phyloP scores from a whole-genome alignment of 371 early-diverging fungal species.

The Funneliformis caledonium region DNA sequence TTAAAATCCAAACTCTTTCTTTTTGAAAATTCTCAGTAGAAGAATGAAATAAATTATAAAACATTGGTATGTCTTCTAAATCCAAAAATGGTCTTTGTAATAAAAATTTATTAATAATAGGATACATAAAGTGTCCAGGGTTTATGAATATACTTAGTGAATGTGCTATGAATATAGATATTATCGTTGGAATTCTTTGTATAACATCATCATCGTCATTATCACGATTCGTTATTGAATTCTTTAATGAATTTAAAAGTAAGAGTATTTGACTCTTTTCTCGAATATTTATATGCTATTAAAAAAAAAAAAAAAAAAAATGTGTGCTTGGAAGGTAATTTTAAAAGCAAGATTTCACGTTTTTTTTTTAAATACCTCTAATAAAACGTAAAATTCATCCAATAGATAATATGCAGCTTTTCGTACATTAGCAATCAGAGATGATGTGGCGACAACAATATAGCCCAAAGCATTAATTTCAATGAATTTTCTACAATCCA shows the following conservation, averaged over 20 bases:
- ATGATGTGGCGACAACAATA: constrained; percentile 66
- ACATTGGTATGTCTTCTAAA: constrained; percentile 81
- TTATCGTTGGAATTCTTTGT: constrained; percentile 67
- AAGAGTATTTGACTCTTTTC: constrained; percentile 70
- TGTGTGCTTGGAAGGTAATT: not conserved
- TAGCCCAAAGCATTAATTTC: constrained; percentile 75
- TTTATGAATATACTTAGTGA: constrained; percentile 63
- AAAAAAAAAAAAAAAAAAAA: not conserved
- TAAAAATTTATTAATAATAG: constrained; percentile 74
- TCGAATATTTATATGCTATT: constrained; percentile 44
- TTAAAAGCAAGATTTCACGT: constrained; percentile 35
- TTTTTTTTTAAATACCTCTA: constrained; percentile 49
- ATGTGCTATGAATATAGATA: constrained; percentile 72
- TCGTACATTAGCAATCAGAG: constrained; percentile 58
- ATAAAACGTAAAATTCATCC: constrained; percentile 64
- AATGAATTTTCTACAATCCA: constrained; percentile 67
- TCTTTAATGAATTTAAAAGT: constrained; percentile 67
- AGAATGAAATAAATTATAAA: constrained; percentile 74
- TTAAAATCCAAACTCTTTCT: constrained; percentile 78
- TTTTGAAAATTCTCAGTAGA: constrained; percentile 63
- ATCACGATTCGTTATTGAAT: constrained; percentile 64
- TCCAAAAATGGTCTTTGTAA: constrained; percentile 74
- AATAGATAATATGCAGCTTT: constrained; percentile 68
- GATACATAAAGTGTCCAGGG: constrained; percentile 79
- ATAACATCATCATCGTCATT: constrained; percentile 44